Base-by-base conservation (phyloP, 768 basidiomycete species). In the Lactarius hengduanensis region DNA sequence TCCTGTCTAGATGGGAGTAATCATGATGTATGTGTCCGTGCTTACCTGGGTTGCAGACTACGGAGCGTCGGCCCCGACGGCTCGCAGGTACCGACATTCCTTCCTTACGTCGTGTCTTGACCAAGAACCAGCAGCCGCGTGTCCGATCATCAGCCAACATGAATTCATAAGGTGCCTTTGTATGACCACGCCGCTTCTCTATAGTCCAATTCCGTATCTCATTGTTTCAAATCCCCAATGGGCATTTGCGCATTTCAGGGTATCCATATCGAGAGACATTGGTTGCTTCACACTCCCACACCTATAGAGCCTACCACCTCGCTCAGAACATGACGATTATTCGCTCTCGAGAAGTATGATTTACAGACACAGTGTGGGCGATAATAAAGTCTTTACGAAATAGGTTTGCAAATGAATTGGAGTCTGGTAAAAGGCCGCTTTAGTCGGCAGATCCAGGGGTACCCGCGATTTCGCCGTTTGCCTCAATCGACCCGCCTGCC, bases 361-460 rank as follows among this genome's bases (percentile, higher is more conserved):
- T 22, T 59, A 59, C 53, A 61, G 45, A 57, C 56, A 57, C 16
- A 20, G 26, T 22, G 38, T 53, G 30, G 26, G 34, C 55, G n/a
- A 58, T 34, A 57, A 58, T 50, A 22, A 41, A 63, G 58, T 45
- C 57, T 54, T 34, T 30, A 65, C 55, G 65, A 43, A 45, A 63
- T 26, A 60, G 58, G 30, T 45, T 34, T 40, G 57, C 20, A 18
- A 15, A 38, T 20, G 34, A 47, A 43, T 18, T 28, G 40, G 32
- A 18, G 34, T 41, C 34, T 20, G 38, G 18, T 50, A 32, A 28
- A 22, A 15, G 9, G 15, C 43, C 8, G 41, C 34, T 22, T 67
- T 54, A 67, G 32, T 63, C 59, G 16, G 41, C 10, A n/a, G 54
- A 16, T 22, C 22, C 28, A 36, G 58, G 62, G 26, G 41, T 22